These are phyloP conservation scores for Inga leiocalycina DNA, from an alignment of 306 rosid species.

Conservation along the genomic window DNA sequence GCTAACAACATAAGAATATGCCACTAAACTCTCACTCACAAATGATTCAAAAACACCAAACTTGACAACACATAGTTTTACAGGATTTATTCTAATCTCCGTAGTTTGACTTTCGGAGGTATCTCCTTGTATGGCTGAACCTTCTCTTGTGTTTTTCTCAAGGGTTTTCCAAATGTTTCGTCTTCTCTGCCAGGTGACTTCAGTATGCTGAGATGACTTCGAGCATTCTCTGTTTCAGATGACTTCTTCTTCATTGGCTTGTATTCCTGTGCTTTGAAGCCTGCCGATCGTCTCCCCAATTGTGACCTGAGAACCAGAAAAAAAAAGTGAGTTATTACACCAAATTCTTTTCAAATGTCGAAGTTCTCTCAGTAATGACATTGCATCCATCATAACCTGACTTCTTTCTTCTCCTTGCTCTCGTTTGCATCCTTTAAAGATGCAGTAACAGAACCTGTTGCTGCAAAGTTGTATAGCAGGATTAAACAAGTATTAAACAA, in stretches of 20 bases:
- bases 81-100: constrained; percentile 50
- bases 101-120: constrained; percentile 60
- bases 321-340: neutral
- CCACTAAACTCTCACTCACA: constrained; percentile 20
- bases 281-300: constrained; percentile 67
- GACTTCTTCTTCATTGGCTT: constrained; percentile 56
- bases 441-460: constrained; percentile 55
- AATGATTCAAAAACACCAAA: neutral
- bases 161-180: constrained; percentile 43
- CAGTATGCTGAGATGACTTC: constrained; percentile 9
- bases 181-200: neutral
- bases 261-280: constrained; percentile 49
- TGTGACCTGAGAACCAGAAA: constrained; percentile 45
- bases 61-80: neutral
- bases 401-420: constrained; percentile 59
- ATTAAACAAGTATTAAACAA: constrained; percentile 13
- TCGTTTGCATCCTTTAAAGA: constrained; percentile 46
- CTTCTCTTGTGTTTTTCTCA: constrained; percentile 46
- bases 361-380: constrained; percentile 8
- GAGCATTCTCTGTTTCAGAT: constrained; percentile 68
- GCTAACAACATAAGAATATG: constrained; percentile 3
- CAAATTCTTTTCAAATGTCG: neutral
- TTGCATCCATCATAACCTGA: constrained; percentile 52
- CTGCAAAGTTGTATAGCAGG: constrained; percentile 47
- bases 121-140: constrained; percentile 64